Evolutionary conservation across 2,329 filamentous ascomycete genomes (phyloP).

Genomic region (Paecilomyces sp.): DNA sequence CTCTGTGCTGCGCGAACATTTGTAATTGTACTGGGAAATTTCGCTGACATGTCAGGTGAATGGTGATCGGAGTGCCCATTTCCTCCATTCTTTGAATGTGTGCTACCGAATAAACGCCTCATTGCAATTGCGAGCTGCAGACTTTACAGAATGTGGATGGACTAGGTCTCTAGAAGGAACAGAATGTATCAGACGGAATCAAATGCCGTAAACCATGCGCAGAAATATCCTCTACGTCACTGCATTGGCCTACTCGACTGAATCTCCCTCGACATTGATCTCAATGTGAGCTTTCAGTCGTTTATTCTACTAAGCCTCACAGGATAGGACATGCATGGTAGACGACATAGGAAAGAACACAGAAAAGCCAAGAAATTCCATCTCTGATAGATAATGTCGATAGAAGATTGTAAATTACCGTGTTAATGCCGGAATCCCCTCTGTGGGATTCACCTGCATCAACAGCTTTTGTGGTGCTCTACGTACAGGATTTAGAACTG

Average conservation of each 20-base stretch:
- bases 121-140: neutral
- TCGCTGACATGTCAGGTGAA: neutral
- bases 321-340: neutral
- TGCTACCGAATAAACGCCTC: neutral
- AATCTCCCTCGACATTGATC: neutral
- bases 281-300: too few relatives aligned
- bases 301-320: too few relatives aligned
- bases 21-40: neutral
- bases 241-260: neutral
- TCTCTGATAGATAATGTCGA: neutral
- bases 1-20: constrained; percentile 15
- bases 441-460: neutral
- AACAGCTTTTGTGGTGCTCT: neutral
- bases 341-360: neutral
- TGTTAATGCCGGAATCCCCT: neutral
- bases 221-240: neutral
- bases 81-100: neutral
- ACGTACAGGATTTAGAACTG: neutral
- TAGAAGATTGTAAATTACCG: neutral
- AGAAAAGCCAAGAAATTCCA: neutral
- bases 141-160: neutral
- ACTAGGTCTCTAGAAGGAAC: neutral
- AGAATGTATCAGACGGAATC: neutral
- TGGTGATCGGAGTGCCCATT: neutral
- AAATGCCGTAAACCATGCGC: neutral